Conservation (phyloP, 2,329 filamentous ascomycete species). For the Fusarium euwallaceae region DNA sequence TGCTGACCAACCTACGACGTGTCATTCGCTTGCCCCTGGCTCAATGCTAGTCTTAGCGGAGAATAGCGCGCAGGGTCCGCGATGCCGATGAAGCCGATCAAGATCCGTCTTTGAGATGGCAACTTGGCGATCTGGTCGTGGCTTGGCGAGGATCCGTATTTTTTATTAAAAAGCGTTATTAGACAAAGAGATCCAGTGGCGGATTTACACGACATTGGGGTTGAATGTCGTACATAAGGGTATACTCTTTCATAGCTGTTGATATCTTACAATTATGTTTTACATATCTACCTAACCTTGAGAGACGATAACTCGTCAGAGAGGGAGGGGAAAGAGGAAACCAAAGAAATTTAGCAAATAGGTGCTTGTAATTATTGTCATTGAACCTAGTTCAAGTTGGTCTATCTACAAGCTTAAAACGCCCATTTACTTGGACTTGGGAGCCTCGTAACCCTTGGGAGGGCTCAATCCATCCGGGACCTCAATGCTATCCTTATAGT, state of each 20-base stretch:
- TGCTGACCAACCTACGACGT: constrained; percentile 9
- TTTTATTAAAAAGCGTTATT: no score
- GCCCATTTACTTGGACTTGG: constrained; percentile 23
- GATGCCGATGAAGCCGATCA: constrained; percentile 1
- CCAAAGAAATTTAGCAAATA: neutral
- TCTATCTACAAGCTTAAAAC: constrained; percentile 4
- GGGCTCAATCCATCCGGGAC: constrained; percentile 59
- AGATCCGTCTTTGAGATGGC: neutral
- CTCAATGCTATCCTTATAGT: constrained; percentile 58
- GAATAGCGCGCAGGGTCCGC: neutral
- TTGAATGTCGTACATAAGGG: neutral
- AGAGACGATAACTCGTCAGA: neutral
- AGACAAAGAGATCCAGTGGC: no score
- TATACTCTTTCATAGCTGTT: neutral
- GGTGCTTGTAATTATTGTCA: neutral
- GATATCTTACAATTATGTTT: neutral
- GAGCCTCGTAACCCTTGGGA: constrained; percentile 54
- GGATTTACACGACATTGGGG: neutral
- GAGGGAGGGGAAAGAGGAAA: neutral
- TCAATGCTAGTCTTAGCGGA: neutral
- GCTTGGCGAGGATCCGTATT: neutral
- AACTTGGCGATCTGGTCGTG: constrained; percentile 12
- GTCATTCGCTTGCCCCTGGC: constrained; percentile 17
- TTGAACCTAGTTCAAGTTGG: neutral
- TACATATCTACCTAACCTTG: neutral